These are phyloP conservation scores for Boletus mariae DNA, from an alignment of 1,284 basidiomycete genomes.

Conservation along the genomic window DNA sequence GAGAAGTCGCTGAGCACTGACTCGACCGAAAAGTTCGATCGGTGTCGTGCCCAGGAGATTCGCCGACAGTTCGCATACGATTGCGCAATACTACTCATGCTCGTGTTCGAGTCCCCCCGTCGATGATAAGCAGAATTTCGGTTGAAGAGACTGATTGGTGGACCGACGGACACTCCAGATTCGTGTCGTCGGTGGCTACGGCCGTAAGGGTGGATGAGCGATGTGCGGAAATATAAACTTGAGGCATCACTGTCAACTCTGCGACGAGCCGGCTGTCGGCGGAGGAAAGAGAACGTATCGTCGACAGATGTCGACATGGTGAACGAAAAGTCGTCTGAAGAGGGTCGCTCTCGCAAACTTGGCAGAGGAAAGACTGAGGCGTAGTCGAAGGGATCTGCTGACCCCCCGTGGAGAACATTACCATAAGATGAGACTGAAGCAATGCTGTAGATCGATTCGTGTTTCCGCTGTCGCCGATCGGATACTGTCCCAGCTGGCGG, in stretches of 20 bases:
- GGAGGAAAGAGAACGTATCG: conserved; percentile 70
- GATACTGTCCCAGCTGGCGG: conserved; percentile 43
- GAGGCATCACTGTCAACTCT: conserved; percentile 75
- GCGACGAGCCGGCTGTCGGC: conserved; percentile 39
- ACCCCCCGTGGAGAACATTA: conserved; percentile 58
- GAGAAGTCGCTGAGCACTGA: conserved; percentile 67
- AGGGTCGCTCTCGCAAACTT: conserved; percentile 49
- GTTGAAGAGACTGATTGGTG: conserved; percentile 72
- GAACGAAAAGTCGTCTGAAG: conserved; percentile 52
- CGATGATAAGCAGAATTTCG: conserved; percentile 49
- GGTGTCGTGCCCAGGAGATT: conserved; percentile 60
- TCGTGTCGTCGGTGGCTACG: conserved; percentile 47
- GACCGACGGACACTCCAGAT: conserved; percentile 50
- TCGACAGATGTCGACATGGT: conserved; percentile 60
- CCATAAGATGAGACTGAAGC: conserved; percentile 82
- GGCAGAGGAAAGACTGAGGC: conserved; percentile 36
- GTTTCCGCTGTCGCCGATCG: conserved; percentile 40
- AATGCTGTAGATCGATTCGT: conserved; percentile 71
- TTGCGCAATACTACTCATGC: conserved; percentile 51
- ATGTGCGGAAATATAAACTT: conserved; percentile 63
- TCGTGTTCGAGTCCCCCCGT: conserved; percentile 50
- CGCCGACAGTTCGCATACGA: conserved; percentile 54
- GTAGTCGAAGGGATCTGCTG: conserved; percentile 74
- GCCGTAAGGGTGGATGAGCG: conserved; percentile 33
- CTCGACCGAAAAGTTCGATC: conserved; percentile 58